These are phyloP conservation scores for Nicotiana sylvestris DNA, from an alignment of 257 asterid genomes.

Conservation along the genomic window DNA sequence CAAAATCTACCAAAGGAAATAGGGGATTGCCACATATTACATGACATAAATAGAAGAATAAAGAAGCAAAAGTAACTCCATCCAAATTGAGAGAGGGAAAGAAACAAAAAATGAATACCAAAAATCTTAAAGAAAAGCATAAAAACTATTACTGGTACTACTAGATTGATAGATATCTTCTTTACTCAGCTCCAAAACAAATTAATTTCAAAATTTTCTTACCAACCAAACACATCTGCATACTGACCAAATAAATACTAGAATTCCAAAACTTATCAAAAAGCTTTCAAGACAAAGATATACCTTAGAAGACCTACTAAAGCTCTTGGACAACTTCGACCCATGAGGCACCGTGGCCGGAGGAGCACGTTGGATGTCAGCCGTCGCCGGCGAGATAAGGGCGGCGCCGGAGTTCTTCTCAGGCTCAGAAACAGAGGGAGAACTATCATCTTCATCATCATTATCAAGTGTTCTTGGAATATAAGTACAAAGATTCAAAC, in stretches of 20 bases:
- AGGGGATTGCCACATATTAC: neutral
- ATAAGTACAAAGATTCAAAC: conserved; percentile 71
- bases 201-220: neutral
- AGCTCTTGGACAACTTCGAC: conserved; percentile 70
- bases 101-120: too few species aligned
- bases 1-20: neutral
- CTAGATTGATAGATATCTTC: neutral
- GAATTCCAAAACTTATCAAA: neutral
- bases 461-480: conserved; percentile 43
- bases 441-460: conserved; percentile 27
- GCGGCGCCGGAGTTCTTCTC: conserved; percentile 56
- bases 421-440: neutral
- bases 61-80: neutral
- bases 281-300: conserved; percentile 18
- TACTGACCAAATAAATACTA: neutral
- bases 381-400: conserved; percentile 49
- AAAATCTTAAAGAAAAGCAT: too few species aligned
- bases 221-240: neutral
- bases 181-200: neutral
- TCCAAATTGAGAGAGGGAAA: too few species aligned
- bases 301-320: conserved; percentile 85
- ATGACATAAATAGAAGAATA: neutral
- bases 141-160: too few species aligned
- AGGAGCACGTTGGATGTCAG: conserved; percentile 24
- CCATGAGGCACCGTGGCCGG: conserved; percentile 48